phyloP scores from a whole-genome alignment of 352 stramenopile species.

The Blastocystis sp. region DNA sequence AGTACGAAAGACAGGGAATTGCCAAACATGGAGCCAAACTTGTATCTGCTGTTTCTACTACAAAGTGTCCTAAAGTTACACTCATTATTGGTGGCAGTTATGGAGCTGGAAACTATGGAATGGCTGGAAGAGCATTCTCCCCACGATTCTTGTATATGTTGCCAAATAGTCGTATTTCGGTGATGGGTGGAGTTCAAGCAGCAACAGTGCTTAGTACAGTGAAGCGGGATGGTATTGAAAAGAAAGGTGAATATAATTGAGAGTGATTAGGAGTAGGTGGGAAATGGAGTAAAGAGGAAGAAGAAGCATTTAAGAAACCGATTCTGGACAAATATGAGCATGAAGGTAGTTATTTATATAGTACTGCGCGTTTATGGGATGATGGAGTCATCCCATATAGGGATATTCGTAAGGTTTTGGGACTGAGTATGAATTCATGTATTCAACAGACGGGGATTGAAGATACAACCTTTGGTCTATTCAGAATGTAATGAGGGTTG shows the following conservation, averaged over 20 bases:
- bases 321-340: constrained; percentile 91
- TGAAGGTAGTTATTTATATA: constrained; percentile 90
- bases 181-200: constrained; percentile 95
- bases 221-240: constrained; percentile 80
- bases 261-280: constrained; percentile 67
- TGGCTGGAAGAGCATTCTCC: constrained; percentile 91
- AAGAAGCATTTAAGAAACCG: constrained; percentile 88
- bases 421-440: constrained; percentile 72
- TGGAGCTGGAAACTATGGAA: constrained; percentile 92
- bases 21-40: constrained; percentile 82
- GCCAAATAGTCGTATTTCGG: constrained; percentile 90
- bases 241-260: constrained; percentile 68
- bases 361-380: constrained; percentile 91
- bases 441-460: background rate
- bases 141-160: constrained; percentile 96
- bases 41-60: constrained; percentile 50
- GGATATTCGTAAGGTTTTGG: constrained; percentile 84
- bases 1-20: constrained; percentile 92
- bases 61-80: constrained; percentile 86
- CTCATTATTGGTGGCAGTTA: constrained; percentile 92
- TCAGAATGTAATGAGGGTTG: background rate
- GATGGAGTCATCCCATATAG: constrained; percentile 94
- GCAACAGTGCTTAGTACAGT: constrained; percentile 91
- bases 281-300: constrained; percentile 77
- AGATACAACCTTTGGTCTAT: constrained; percentile 36